Evolutionary conservation across 2,329 filamentous ascomycete species (phyloP), one percentile per base, ranked within the genome.

Genomic region (Aspergillus costaricaensis): DNA sequence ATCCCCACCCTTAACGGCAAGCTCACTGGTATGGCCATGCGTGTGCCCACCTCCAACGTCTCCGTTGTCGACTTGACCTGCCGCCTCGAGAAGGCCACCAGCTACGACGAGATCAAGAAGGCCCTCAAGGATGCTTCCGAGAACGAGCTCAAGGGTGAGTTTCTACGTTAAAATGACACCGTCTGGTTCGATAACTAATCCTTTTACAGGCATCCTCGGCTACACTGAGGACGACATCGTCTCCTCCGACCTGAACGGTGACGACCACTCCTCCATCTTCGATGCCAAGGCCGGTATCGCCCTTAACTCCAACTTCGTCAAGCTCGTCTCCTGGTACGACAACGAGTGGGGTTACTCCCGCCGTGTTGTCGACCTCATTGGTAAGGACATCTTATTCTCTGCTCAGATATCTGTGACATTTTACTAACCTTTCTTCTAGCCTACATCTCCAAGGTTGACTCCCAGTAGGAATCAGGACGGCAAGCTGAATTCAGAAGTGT

Each of bases 311-410:
- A 93, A 97, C 89, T 98, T 98, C 81, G 88, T 96, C 87, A 99
- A 99, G 91, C 87, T 99, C 66, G 90, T 97, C 79, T 89, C 89
- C 75, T 98, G 94, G 95, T 96, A 96, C 84, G 92, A 96, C 87
- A 98, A 98, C 87, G 94, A 98, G 88, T 97, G 93, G 92, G 95
- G 93, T 77, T 98, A 99, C 90, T 96, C 91, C 81, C 93, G 93
- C 85, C 95, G 91, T 88, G 91, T 93, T 75, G 83, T 93, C 71
- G 91, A 95, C 82, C 90, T 95, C 74, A 77, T 80, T 66, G 64
- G 77, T 80, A 75, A 75, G 76, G 14, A 44, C 19, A 19, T 14
- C 5, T 2, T 17, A 2, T 2, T 5, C n/a, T 4, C 12, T 3
- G 5, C 5, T 10, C n/a, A 21, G 2, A 44, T 23, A 72, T 47